Percentiles rank a stretch among this genome's conserved stretches.
These are phyloP conservation scores for Cardiospermum halicacabum DNA, from an alignment of 345 rosid genomes.

Conservation along the genomic window DNA sequence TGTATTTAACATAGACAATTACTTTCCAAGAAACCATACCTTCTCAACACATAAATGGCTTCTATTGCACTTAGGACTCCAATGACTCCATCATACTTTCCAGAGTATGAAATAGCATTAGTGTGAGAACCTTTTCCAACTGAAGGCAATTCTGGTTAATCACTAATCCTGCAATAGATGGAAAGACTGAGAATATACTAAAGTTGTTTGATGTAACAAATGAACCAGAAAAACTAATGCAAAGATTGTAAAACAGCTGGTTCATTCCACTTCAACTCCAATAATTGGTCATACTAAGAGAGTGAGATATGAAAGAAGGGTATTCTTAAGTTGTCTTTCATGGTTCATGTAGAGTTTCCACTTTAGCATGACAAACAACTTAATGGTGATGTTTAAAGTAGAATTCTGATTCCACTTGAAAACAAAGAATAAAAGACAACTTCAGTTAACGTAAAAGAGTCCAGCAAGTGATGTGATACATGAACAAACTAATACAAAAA, in stretches of 20 bases:
- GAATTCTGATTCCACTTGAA: no score
- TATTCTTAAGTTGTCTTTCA: not conserved
- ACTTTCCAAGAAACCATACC: constrained; percentile 44
- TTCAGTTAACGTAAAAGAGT: not conserved
- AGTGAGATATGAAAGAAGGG: not conserved
- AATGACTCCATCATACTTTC: constrained; percentile 93
- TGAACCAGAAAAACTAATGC: not conserved
- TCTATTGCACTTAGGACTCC: constrained; percentile 97
- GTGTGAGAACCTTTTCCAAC: constrained; percentile 93
- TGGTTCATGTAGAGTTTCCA: no score
- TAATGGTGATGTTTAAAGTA: no score
- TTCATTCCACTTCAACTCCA: not conserved
- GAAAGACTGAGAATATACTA: not conserved
- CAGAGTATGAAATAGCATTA: constrained; percentile 96
- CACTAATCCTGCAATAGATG: constrained; percentile 53
- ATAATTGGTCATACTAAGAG: not conserved
- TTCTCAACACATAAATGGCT: constrained; percentile 80
- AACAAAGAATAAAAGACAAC: no score
- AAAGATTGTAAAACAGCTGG: not conserved
- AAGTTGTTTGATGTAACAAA: not conserved
- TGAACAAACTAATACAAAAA: constrained; percentile 5
- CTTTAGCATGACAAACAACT: no score
- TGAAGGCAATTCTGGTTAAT: constrained; percentile 58
- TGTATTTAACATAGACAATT: not conserved
- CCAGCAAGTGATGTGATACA: not conserved